A percentile compares a stretch with the other conserved stretches of the same genome.
phyloP scores from a whole-genome alignment of 257 asterid genomes.

The Fraxinus pennsylvanica region DNA sequence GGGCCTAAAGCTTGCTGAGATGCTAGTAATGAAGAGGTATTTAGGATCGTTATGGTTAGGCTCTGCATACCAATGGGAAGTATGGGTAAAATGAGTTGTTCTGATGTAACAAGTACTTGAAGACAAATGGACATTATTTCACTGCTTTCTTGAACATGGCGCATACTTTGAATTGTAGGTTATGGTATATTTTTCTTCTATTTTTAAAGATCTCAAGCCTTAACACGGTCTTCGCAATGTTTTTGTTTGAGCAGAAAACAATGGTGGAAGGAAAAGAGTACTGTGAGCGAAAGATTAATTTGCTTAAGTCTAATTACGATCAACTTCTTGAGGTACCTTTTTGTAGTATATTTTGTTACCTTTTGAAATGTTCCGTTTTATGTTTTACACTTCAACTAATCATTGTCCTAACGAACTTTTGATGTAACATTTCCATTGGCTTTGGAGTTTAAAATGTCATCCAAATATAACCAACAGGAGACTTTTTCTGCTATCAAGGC shows the following conservation, averaged over 20 bases:
- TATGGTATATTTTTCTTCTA: background rate
- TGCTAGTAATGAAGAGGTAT: background rate
- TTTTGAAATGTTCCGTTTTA: background rate
- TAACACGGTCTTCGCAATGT: conserved; percentile 18
- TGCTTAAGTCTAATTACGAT: conserved; percentile 92
- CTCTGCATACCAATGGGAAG: background rate
- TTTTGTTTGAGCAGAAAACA: conserved; percentile 59
- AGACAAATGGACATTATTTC: background rate
- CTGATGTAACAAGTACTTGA: background rate
- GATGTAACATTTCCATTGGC: background rate
- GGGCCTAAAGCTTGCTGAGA: background rate
- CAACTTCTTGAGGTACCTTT: conserved; percentile 86
- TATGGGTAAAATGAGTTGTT: background rate
- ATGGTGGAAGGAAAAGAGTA: conserved; percentile 92
- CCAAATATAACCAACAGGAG: background rate
- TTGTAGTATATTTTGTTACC: background rate
- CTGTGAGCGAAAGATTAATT: conserved; percentile 78
- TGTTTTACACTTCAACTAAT: background rate
- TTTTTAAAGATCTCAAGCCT: background rate
- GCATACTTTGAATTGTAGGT: background rate
- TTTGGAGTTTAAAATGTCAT: background rate
- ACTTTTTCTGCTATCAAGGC: background rate
- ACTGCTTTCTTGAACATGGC: conserved; percentile 1
- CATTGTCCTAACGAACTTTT: background rate
- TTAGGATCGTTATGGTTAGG: background rate